phyloP scores from a whole-genome alignment of 768 basidiomycete genomes.

The Russula compacta region DNA sequence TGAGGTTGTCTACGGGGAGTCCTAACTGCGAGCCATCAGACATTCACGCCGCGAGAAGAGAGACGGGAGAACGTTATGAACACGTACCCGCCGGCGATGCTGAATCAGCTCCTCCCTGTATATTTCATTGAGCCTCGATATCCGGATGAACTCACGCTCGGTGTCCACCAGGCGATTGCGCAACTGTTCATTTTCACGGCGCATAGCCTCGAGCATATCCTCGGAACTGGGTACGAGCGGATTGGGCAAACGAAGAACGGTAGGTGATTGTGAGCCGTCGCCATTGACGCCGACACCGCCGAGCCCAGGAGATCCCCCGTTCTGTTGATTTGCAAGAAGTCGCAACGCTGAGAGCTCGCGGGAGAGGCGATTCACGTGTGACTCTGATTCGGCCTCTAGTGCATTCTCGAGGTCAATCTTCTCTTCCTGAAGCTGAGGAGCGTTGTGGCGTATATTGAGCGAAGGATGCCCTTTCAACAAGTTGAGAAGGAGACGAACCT shows the following conservation, averaged over 20 bases:
- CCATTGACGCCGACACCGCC: slow-evolving; percentile 21
- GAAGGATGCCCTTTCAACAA: not conserved
- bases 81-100: slow-evolving; percentile 59
- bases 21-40: slow-evolving; percentile 42
- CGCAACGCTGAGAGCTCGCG: slow-evolving; percentile 61
- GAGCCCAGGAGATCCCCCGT: slow-evolving; percentile 17
- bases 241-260: slow-evolving; percentile 20
- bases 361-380: slow-evolving; percentile 68
- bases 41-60: not conserved
- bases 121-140: slow-evolving; percentile 68
- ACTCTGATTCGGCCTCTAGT: slow-evolving; percentile 80
- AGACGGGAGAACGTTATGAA: not conserved
- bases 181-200: slow-evolving; percentile 70
- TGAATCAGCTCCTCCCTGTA: slow-evolving; percentile 81
- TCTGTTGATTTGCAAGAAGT: slow-evolving; percentile 32
- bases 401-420: slow-evolving; percentile 77
- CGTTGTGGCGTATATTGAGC: not conserved
- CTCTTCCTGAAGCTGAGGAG: slow-evolving; percentile 62
- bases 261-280: slow-evolving; percentile 17
- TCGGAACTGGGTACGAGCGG: slow-evolving; percentile 37
- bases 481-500: slow-evolving; percentile 38
- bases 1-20: slow-evolving; percentile 69
- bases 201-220: slow-evolving; percentile 65
- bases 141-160: slow-evolving; percentile 68
- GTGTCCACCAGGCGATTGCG: slow-evolving; percentile 58